These are phyloP conservation scores for Colletotrichum lindemuthianum DNA, from an alignment of 2,329 filamentous ascomycete species.

Conservation along the genomic window DNA sequence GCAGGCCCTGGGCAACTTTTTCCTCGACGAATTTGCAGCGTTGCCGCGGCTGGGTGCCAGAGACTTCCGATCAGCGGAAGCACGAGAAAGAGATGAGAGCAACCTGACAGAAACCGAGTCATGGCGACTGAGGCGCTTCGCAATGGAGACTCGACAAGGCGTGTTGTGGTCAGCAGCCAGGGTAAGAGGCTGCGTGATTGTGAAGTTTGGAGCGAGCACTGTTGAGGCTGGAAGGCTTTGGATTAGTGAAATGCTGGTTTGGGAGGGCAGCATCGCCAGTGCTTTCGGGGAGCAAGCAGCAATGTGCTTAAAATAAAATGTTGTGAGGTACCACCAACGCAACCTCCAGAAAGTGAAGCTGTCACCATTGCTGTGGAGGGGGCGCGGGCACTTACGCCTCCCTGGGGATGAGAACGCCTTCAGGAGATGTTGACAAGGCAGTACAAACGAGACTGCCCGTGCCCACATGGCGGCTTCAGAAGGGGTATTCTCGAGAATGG, in stretches of 20 bases:
- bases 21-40: slow-evolving; percentile 80
- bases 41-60: slow-evolving; percentile 85
- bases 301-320: slow-evolving; percentile 69
- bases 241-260: slow-evolving; percentile 78
- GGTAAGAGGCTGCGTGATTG: slow-evolving; percentile 84
- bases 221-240: slow-evolving; percentile 85
- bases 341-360: not conserved
- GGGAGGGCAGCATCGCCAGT: slow-evolving; percentile 76
- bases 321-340: not conserved
- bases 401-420: too few species aligned
- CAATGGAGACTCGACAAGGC: slow-evolving; percentile 66
- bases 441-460: too few species aligned
- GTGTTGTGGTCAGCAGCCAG: slow-evolving; percentile 85
- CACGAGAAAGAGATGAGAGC: slow-evolving; percentile 50
- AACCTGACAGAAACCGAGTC: slow-evolving; percentile 53
- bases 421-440: too few species aligned
- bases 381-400: too few species aligned
- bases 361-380: not conserved
- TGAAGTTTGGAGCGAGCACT: slow-evolving; percentile 87
- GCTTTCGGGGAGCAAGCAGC: slow-evolving; percentile 84
- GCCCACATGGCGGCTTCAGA: too few species aligned
- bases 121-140: slow-evolving; percentile 66
- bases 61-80: slow-evolving; percentile 73
- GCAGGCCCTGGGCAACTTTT: slow-evolving; percentile 73
- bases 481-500: too few species aligned